Conservation (phyloP, 1,284 basidiomycete genomes). For the Melanopsichium pennsylvanicum region DNA sequence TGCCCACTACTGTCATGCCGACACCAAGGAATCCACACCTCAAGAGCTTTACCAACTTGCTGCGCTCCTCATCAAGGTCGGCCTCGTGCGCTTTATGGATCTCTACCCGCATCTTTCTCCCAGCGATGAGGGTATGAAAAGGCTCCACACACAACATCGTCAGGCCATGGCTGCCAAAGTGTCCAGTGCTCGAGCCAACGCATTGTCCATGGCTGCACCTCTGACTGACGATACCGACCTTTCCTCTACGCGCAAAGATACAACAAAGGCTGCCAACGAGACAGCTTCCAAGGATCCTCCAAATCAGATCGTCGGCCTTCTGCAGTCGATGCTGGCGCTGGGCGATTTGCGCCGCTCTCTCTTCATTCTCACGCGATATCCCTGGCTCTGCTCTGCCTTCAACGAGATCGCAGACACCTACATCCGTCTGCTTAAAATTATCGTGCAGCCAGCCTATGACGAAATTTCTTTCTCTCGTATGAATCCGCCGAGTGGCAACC, state of each 20-base stretch:
- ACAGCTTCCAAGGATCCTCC: constrained; percentile 69
- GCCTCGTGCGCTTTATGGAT: constrained; percentile 83
- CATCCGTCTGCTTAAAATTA: constrained; percentile 58
- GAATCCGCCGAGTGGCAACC: constrained; percentile 69
- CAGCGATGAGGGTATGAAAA: constrained; percentile 50
- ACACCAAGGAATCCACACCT: constrained; percentile 70
- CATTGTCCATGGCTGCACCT: constrained; percentile 84
- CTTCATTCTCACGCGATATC: constrained; percentile 80
- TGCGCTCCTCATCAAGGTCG: constrained; percentile 86
- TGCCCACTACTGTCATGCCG: constrained; percentile 76
- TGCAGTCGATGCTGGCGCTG: constrained; percentile 82
- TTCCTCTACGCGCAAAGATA: constrained; percentile 37
- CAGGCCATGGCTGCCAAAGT: constrained; percentile 72
- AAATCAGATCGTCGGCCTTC: constrained; percentile 83
- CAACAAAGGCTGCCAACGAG: constrained; percentile 67
- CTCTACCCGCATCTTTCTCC: constrained; percentile 80
- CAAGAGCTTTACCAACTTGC: constrained; percentile 81
- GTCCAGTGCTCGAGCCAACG: constrained; percentile 76
- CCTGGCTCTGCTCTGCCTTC: constrained; percentile 81
- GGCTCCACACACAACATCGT: constrained; percentile 75
- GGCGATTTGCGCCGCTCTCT: constrained; percentile 82
- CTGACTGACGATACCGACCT: constrained; percentile 71
- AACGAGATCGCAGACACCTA: constrained; percentile 82
- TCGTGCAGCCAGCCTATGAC: constrained; percentile 57
- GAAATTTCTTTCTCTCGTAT: constrained; percentile 68